A percentile compares a stretch with the other conserved stretches of the same genome.
Evolutionary conservation across 139 green algal species (phyloP).

Genomic region (Chlorella sp.): DNA sequence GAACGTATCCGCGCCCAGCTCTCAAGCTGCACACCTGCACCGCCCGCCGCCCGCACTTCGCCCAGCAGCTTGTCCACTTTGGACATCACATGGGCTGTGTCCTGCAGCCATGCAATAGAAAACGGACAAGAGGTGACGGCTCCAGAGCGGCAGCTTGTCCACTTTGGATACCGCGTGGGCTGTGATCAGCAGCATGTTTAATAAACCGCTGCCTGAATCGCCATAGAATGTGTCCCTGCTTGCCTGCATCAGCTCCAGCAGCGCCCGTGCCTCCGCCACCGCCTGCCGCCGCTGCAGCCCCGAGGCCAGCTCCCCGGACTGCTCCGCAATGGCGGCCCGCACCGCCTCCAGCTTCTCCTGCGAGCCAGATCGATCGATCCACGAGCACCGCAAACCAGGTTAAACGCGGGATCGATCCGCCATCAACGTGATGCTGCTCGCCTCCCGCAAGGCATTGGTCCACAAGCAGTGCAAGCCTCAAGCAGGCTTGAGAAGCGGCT

Average conservation of each 20-base stretch:
- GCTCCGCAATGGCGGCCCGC: conserved; percentile 40
- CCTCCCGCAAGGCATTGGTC: too few species aligned
- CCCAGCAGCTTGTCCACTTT: conserved; percentile 97
- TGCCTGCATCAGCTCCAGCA: conserved; percentile 84
- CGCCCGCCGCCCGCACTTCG: conserved; percentile 62
- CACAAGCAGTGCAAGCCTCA: too few species aligned
- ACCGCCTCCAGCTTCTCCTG: conserved; percentile 26
- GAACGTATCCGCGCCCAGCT: too few species aligned
- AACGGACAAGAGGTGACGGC: too few species aligned
- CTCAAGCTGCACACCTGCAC: too few species aligned
- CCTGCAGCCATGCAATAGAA: conserved; percentile 35
- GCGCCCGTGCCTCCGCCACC: conserved; percentile 69
- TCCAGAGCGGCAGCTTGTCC: conserved; percentile 96
- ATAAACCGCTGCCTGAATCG: too few species aligned
- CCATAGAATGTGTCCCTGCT: too few species aligned
- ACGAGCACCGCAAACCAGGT: too few species aligned
- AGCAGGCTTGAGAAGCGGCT: too few species aligned
- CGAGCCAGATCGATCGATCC: too few species aligned
- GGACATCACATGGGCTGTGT: conserved; percentile 82
- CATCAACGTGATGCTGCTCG: too few species aligned
- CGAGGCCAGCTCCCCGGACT: conserved; percentile 70
- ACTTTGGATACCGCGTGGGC: conserved; percentile 90
- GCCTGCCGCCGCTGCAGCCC: conserved; percentile 77
- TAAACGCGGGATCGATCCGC: too few species aligned
- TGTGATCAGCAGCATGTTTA: conserved; percentile 39